Evolutionary conservation across 148 eudicot species (phyloP).

Genomic region (Diospyros kaki): DNA sequence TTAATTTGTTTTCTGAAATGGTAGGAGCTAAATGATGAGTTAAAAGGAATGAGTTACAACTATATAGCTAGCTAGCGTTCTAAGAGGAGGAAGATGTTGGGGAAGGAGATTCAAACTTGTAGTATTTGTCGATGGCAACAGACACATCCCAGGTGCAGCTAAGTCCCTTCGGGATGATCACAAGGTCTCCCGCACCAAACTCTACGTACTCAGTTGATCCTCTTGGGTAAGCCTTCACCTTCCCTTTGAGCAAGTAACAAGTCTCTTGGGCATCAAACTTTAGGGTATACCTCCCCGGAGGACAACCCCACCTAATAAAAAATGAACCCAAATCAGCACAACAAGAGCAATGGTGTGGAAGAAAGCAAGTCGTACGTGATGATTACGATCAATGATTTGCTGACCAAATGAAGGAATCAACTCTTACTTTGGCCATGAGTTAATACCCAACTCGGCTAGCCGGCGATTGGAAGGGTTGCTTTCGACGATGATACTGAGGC

Average conservation of each 20-base stretch:
- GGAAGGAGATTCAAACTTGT: conserved; percentile 47
- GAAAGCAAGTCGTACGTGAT: neutral
- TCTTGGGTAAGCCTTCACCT: conserved; percentile 55
- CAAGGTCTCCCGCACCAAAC: conserved; percentile 73
- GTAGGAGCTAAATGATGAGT: too few species aligned
- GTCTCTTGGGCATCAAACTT: conserved; percentile 74
- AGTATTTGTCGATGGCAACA: conserved; percentile 62
- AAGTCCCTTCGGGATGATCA: conserved; percentile 47
- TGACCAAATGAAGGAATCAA: neutral
- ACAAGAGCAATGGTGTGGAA: too few species aligned
- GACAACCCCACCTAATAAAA: conserved; percentile 42
- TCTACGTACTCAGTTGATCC: conserved; percentile 40
- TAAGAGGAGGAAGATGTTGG: neutral
- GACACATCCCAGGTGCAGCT: conserved; percentile 84
- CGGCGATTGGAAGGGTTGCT: conserved; percentile 46
- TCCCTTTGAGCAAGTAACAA: conserved; percentile 64
- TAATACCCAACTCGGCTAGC: conserved; percentile 58
- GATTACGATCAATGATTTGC: neutral
- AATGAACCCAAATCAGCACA: too few species aligned
- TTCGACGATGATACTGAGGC: conserved; percentile 47
- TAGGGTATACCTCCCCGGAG: conserved; percentile 63
- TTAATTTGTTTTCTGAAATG: too few species aligned
- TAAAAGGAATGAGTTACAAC: too few species aligned
- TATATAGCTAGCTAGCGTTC: too few species aligned
- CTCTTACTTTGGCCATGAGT: conserved; percentile 80